These are phyloP conservation scores for Boletellus emodensis DNA, from an alignment of 768 basidiomycete genomes.

Conservation along the genomic window DNA sequence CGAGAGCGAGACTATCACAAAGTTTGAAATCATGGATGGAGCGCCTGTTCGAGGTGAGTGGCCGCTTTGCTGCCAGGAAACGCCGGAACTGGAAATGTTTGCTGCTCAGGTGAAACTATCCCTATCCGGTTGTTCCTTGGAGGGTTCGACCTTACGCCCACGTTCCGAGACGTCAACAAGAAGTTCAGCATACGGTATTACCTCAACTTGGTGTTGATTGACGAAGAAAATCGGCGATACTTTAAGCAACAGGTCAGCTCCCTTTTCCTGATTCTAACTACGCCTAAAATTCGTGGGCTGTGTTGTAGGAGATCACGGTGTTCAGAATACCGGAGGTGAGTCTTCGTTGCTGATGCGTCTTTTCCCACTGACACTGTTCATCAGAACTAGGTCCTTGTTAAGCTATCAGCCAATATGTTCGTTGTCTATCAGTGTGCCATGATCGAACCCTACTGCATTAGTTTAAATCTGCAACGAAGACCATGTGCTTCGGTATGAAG, in stretches of 20 bases:
- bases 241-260: conserved; percentile 87
- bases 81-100: not conserved
- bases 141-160: conserved; percentile 97
- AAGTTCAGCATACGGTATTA: conserved; percentile 98
- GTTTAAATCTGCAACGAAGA: conserved; percentile 4
- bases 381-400: conserved; percentile 33
- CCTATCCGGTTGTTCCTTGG: conserved; percentile 97
- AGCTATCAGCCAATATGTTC: not conserved
- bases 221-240: conserved; percentile 96
- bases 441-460: not conserved
- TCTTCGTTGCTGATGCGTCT: not conserved
- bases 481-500: not conserved
- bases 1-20: conserved; percentile 97
- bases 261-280: not conserved
- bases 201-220: conserved; percentile 93
- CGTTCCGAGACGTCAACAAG: conserved; percentile 99
- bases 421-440: conserved; percentile 2
- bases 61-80: not conserved
- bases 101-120: conserved; percentile 84
- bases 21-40: conserved; percentile 99
- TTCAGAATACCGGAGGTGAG: conserved; percentile 86
- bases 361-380: conserved; percentile 1
- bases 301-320: conserved; percentile 72
- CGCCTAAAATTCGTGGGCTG: conserved; percentile 1
- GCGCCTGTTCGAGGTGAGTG: conserved; percentile 86